These are phyloP conservation scores for Phytophthora sojae DNA, from an alignment of 352 stramenopile species.

Conservation along the genomic window DNA sequence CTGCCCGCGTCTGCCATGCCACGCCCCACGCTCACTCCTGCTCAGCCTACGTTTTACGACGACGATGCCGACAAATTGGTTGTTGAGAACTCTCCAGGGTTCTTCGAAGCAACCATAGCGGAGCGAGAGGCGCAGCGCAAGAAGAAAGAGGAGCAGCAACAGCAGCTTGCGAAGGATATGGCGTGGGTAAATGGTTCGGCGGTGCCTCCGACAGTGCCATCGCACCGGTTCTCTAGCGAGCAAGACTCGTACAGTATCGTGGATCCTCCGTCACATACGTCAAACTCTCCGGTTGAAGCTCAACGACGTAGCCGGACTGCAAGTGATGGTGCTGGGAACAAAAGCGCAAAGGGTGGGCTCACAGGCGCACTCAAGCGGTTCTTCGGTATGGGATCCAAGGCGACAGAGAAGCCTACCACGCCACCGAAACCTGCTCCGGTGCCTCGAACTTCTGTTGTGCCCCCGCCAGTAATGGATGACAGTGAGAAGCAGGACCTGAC, in stretches of 20 bases:
- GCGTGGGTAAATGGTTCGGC: constrained; percentile 36
- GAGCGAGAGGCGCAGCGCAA: constrained; percentile 33
- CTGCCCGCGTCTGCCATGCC: constrained; percentile 17
- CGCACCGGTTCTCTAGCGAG: constrained; percentile 42
- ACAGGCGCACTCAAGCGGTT: constrained; percentile 70
- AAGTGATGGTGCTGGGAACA: constrained; percentile 2
- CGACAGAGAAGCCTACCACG: constrained; percentile 19
- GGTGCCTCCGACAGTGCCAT: constrained; percentile 15
- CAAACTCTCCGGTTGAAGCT: constrained; percentile 38
- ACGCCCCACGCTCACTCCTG: constrained; percentile 11
- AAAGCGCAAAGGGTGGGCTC: constrained; percentile 43
- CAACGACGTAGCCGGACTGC: constrained; percentile 2
- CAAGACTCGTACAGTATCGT: constrained; percentile 68
- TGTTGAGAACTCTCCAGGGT: constrained; percentile 66
- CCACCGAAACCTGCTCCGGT: constrained; percentile 15
- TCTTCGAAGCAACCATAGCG: constrained; percentile 51
- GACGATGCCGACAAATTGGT: constrained; percentile 61
- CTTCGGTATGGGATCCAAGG: constrained; percentile 61
- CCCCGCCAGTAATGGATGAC: constrained; percentile 6
- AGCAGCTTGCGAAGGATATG: constrained; percentile 30
- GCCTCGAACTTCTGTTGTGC: neutral
- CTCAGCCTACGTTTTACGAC: constrained; percentile 49
- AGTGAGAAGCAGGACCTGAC: neutral
- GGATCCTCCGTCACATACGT: constrained; percentile 46
- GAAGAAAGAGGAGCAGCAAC: constrained; percentile 36